phyloP scores from a whole-genome alignment of 129 eudicot genomes.

The Lactuca saligna region DNA sequence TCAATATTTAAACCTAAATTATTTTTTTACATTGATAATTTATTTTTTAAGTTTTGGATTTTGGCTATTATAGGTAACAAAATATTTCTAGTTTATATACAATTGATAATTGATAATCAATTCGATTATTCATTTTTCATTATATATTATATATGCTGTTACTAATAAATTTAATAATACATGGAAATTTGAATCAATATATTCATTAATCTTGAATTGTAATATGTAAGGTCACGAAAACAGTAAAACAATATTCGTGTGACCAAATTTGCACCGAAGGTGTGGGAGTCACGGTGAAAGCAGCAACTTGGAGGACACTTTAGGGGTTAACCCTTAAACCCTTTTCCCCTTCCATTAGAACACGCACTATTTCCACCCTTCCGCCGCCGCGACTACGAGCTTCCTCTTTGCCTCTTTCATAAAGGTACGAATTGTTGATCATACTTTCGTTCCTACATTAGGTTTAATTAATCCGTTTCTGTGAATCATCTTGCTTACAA shows the following conservation, averaged over 20 bases:
- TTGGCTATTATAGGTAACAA: too few species aligned
- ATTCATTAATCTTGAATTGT: too few species aligned
- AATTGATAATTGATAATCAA: too few species aligned
- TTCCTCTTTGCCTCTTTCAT: conserved; percentile 1
- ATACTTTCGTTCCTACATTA: background rate
- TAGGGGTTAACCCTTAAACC: conserved; percentile 15
- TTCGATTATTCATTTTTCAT: too few species aligned
- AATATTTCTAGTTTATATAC: too few species aligned
- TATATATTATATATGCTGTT: too few species aligned
- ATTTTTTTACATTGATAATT: too few species aligned
- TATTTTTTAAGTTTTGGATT: too few species aligned
- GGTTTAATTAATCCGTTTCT: conserved; percentile 1
- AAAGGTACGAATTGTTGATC: conserved; percentile 4
- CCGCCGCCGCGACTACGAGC: conserved; percentile 12
- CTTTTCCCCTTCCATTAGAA: background rate
- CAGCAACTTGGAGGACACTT: background rate
- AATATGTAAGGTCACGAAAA: background rate
- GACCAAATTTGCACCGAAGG: background rate
- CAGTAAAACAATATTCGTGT: background rate
- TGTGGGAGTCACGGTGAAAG: background rate
- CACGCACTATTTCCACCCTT: background rate
- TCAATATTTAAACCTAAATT: too few species aligned
- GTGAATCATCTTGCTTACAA: conserved; percentile 4
- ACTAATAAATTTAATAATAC: too few species aligned
- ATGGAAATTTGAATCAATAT: too few species aligned